Base-by-base conservation (phyloP, 352 stramenopile species). In the Pythium aquatile region DNA sequence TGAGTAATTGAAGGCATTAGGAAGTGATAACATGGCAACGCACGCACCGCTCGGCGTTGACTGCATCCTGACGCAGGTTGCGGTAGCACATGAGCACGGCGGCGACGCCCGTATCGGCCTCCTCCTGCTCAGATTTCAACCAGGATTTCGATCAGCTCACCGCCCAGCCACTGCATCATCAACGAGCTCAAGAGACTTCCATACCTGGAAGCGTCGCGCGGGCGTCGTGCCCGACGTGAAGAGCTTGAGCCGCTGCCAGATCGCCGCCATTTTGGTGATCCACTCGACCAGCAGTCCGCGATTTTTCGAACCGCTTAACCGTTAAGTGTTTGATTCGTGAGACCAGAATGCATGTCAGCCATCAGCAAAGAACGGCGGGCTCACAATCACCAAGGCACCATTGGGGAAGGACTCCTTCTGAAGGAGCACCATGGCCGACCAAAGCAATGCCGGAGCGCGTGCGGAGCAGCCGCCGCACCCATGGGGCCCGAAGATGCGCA, bases 31-130 rank as follows among this genome's bases (percentile, higher is more conserved):
- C 8, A 54, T 32, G 26, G 8, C 46, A 47, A 49, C 29, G 24
- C 9, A 42, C 65, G 48, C 56, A 90, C 84, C 70, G 83, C 47
- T 84, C 67, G 3, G 65, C 71, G 39, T 88, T 87, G 35, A 55
- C 61, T 39, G 65, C 61, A 30, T 86, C 72, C 44, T 78, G 69
- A 46, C 79, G 84, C 65, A 95, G 75, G 48, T 71, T 79, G 47
- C 83, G 81, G 59, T 90, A 92, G 69, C 82, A 91, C 62, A 79
- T 88, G 61, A 96, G 70, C 70, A 96, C 83, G 1, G 87, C 85
- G 0, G 79, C 83, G 16, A 92, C 81, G 39, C 85, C 87, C 35
- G 90, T 79, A 29, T 96, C 87, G 7, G 83, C 73, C 69, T 94
- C 85, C 62, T 96, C 87, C 87, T 95, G 70, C 35, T 58, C 10